phyloP scores from a whole-genome alignment of 106 monocot genomes.

The Acorus gramineus region DNA sequence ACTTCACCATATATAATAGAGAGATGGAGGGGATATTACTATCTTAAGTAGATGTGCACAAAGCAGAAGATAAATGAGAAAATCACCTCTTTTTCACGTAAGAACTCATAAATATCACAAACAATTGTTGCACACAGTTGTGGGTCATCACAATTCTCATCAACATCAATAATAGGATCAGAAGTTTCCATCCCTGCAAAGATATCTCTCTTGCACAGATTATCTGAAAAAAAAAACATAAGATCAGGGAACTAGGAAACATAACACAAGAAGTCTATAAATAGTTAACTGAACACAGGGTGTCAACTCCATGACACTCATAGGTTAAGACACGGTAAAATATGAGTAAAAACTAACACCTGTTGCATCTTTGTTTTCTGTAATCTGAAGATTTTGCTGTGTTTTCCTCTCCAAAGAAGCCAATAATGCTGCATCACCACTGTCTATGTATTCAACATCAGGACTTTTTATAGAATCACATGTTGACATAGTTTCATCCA shows the following conservation, averaged over 20 bases:
- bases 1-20: too few species aligned
- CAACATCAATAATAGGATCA: constrained; percentile 38
- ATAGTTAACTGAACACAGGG: too few species aligned
- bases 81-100: constrained; percentile 56
- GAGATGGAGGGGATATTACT: neutral
- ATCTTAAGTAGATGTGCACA: neutral
- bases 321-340: neutral
- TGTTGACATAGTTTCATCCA: constrained; percentile 75
- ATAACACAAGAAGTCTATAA: neutral
- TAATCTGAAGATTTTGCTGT: constrained; percentile 51
- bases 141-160: constrained; percentile 46
- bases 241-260: neutral
- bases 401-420: constrained; percentile 64
- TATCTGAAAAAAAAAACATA: neutral
- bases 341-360: constrained; percentile 24
- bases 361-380: constrained; percentile 28
- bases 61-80: neutral
- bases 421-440: constrained; percentile 47
- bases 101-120: constrained; percentile 62
- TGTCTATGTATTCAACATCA: constrained; percentile 84
- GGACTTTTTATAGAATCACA: constrained; percentile 87
- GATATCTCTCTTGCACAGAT: constrained; percentile 25
- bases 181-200: constrained; percentile 23
- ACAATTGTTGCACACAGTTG: constrained; percentile 71
- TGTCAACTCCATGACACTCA: too few species aligned